phyloP scores from a whole-genome alignment of 2,329 filamentous ascomycete genomes.

The Elsinoe ampelina region DNA sequence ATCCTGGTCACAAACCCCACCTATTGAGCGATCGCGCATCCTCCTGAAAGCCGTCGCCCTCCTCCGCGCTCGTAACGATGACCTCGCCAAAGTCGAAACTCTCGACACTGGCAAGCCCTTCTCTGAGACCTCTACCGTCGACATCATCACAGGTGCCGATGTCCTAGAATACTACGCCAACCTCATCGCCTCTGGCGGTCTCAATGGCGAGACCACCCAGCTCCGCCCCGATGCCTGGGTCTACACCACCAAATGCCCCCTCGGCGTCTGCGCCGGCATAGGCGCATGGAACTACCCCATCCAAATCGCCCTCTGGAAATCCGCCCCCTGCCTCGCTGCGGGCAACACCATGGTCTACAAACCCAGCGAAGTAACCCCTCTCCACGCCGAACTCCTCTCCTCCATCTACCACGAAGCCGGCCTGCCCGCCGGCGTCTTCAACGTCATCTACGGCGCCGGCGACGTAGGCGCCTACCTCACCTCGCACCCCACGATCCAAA shows the following conservation, averaged over 20 bases:
- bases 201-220: conserved; percentile 71
- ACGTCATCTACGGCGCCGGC: conserved; percentile 72
- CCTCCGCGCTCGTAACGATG: conserved; percentile 67
- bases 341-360: conserved; percentile 91
- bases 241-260: conserved; percentile 69
- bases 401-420: conserved; percentile 71
- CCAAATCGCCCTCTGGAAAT: conserved; percentile 86
- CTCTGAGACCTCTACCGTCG: conserved; percentile 75
- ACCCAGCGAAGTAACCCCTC: conserved; percentile 74
- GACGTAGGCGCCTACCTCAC: conserved; percentile 69
- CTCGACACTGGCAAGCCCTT: conserved; percentile 79
- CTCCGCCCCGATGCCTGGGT: conserved; percentile 70
- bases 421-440: conserved; percentile 74
- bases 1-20: conserved; percentile 65
- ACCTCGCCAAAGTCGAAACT: conserved; percentile 69
- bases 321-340: conserved; percentile 72
- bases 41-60: conserved; percentile 67
- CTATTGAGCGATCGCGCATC: conserved; percentile 66
- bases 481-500: conserved; percentile 61
- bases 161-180: conserved; percentile 82
- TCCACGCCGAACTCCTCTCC: conserved; percentile 70
- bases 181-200: conserved; percentile 63
- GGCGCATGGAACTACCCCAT: conserved; percentile 91
- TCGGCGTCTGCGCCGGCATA: conserved; percentile 79
- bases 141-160: conserved; percentile 73